Percentiles rank a stretch among this genome's conserved stretches.
These are phyloP conservation scores for Lepraria neglecta DNA, from an alignment of 495 filamentous ascomycete species.

Conservation along the genomic window DNA sequence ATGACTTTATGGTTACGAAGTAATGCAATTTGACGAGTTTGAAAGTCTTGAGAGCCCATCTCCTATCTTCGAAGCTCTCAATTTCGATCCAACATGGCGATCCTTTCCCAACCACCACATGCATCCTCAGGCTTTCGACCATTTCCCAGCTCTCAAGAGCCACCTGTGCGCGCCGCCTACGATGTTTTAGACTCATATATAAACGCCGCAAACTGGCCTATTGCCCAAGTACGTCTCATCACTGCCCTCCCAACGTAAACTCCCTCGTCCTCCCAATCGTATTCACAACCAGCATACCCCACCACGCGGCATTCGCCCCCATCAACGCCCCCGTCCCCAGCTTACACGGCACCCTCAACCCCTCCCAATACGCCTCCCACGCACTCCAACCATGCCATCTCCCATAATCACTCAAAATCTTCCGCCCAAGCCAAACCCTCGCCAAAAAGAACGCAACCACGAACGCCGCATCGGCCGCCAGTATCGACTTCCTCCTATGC, in stretches of 20 bases:
- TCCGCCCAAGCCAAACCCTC: slow-evolving; percentile 20
- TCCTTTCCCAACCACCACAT: too few species aligned
- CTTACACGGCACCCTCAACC: slow-evolving; percentile 23
- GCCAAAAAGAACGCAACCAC: slow-evolving; percentile 21
- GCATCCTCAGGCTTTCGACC: too few species aligned
- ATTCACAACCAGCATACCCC: slow-evolving; percentile 19
- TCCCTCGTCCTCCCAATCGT: slow-evolving; percentile 9
- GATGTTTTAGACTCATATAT: not conserved
- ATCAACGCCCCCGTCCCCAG: slow-evolving; percentile 25
- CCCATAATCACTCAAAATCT: slow-evolving; percentile 23
- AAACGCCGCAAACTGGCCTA: not conserved
- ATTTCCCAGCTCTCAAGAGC: too few species aligned
- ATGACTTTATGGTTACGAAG: not conserved
- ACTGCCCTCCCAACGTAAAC: slow-evolving; percentile 12
- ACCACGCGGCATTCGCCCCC: slow-evolving; percentile 22
- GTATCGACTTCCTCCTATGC: slow-evolving; percentile 1
- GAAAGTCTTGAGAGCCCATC: too few species aligned
- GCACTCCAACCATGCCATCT: slow-evolving; percentile 18
- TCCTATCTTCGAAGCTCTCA: too few species aligned
- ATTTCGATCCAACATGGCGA: too few species aligned
- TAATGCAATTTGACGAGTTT: too few species aligned
- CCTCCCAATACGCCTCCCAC: slow-evolving; percentile 17
- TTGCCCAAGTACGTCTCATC: not conserved
- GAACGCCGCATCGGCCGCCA: slow-evolving; percentile 15
- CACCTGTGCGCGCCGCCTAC: too few species aligned